Percentiles rank a stretch among this genome's conserved stretches.
These are phyloP conservation scores for Schoenoplectus triqueter DNA, from an alignment of 202 grass and related monocot genomes.

Conservation along the genomic window DNA sequence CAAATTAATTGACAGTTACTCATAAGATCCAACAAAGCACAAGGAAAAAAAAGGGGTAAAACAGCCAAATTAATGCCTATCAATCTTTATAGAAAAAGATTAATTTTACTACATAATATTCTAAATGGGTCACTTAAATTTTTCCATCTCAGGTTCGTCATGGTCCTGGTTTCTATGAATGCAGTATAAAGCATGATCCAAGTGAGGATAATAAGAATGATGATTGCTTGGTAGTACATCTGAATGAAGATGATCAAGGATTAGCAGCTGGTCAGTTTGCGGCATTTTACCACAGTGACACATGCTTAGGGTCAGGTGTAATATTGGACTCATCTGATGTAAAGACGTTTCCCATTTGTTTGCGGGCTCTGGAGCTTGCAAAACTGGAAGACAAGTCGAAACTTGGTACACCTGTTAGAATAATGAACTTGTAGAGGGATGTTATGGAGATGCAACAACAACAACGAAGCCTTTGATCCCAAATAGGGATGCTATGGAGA, in stretches of 20 bases:
- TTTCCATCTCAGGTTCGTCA: constrained; percentile 63
- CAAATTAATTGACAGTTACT: neutral
- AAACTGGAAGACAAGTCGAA: constrained; percentile 77
- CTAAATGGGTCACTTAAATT: constrained; percentile 35
- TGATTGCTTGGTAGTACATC: constrained; percentile 56
- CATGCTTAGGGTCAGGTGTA: constrained; percentile 81
- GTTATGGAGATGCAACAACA: too few species aligned
- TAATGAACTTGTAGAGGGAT: constrained; percentile 66
- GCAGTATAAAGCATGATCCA: constrained; percentile 46
- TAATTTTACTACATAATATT: neutral
- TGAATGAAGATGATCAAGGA: constrained; percentile 89
- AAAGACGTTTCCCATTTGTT: constrained; percentile 75
- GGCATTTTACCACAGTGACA: constrained; percentile 64
- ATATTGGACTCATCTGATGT: constrained; percentile 74
- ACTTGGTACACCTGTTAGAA: constrained; percentile 85
- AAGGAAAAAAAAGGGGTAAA: neutral
- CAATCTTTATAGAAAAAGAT: constrained; percentile 2
- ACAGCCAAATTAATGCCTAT: neutral
- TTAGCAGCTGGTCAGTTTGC: constrained; percentile 92
- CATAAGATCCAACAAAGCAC: neutral
- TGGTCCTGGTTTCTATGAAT: constrained; percentile 78
- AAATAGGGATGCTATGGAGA: neutral
- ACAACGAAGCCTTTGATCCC: too few species aligned
- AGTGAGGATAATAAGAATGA: constrained; percentile 43
- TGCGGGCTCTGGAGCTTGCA: constrained; percentile 64